Evolutionary conservation across 2,329 filamentous ascomycete species (phyloP).

Genomic region (Cucurbitaria berberidis): DNA sequence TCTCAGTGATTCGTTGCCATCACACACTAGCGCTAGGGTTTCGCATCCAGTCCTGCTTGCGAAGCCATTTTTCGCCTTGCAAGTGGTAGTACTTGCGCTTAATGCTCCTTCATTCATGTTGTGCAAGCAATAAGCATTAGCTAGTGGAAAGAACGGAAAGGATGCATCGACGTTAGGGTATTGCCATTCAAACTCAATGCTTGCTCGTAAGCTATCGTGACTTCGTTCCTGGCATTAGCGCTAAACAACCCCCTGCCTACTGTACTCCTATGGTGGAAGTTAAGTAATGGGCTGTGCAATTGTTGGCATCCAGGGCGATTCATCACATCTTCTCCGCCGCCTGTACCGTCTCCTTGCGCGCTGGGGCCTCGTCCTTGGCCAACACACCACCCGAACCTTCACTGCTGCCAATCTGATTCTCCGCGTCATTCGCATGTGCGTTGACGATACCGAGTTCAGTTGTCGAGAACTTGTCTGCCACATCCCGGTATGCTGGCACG

Average conservation of each 20-base stretch:
- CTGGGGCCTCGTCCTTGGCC: conserved; percentile 19
- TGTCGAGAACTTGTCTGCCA: conserved; percentile 63
- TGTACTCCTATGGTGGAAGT: neutral
- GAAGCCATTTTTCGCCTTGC: neutral
- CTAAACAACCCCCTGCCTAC: neutral
- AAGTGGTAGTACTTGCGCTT: neutral
- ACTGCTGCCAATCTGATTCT: conserved; percentile 16
- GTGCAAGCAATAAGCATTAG: no score
- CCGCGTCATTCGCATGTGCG: conserved; percentile 42
- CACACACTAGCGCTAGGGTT: neutral
- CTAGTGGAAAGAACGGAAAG: no score
- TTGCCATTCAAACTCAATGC: neutral
- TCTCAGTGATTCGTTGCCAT: neutral
- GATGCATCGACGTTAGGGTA: no score
- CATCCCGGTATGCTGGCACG: conserved; percentile 65
- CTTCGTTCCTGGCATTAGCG: neutral
- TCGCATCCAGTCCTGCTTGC: neutral
- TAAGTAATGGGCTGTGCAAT: neutral
- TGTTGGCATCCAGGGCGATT: neutral
- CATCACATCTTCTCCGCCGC: conserved; percentile 12
- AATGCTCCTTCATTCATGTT: no score
- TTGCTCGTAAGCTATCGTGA: neutral
- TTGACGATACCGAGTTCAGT: conserved; percentile 54
- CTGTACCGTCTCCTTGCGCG: conserved; percentile 20
- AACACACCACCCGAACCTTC: conserved; percentile 1